Base-by-base conservation (phyloP, 2,329 filamentous ascomycete species). In the Penicillium capsulatum region DNA sequence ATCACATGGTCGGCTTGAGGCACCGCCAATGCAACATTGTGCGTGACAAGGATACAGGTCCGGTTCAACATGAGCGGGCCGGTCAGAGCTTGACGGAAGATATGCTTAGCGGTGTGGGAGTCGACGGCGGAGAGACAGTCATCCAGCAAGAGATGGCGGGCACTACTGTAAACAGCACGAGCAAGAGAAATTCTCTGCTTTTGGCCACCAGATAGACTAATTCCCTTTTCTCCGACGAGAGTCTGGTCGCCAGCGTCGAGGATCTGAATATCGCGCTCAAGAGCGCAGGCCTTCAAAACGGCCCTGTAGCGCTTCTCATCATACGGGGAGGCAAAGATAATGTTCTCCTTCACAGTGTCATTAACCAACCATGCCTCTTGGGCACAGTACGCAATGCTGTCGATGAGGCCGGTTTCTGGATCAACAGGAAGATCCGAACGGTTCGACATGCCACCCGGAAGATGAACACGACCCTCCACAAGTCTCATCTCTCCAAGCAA, bases 281-380 rank as follows among this genome's bases (percentile, higher is more conserved):
- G 70, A 2, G 89, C 91, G 65, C 92, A 98, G 26, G 91, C 90
- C 28, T 88, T 78, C 48, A 98, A 82, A 26, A 98, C 92, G 38
- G 90, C 79, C 50, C 81, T 81, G 65, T 98, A 98, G 34, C 91
- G 79, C 58, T 82, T 76, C 55, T 91, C 78, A 50, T 98, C 83
- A 51, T 80, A 87, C 1, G 83, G 79, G 14, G 85, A 82, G 5
- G 90, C 83, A 58, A 98, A 98, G 1, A 95, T 67, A 50, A 98
- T 98, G 63, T 98, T 98, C 48, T 96, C 87, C 61, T 86, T 89
- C 65, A 98, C 94, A 14, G 85, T 94, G 31, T 85, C 91, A 57
- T 98, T 98, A 42, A 97, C 86, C 20, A 98, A 75, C 92, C 92
- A 98, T 7, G 92, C 88, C 63, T 94, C 86, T 63, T 98, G 92